Base-by-base conservation (phyloP, 108 stramenopile species). In the Conticribra weissflogii region DNA sequence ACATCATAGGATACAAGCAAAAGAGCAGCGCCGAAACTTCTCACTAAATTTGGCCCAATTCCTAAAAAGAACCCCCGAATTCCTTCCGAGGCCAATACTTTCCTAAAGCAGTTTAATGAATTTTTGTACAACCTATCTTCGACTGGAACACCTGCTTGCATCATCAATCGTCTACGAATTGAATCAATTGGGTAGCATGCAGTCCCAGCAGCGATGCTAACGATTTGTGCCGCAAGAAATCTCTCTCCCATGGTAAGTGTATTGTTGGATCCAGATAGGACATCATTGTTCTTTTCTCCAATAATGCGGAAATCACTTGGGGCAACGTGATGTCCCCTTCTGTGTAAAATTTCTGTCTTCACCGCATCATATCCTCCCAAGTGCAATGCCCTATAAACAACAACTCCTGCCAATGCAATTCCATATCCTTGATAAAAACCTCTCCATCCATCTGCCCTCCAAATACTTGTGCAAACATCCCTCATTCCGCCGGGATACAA, bases 131-230 rank as follows among this genome's bases (percentile, higher is more conserved):
- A n/a, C 67, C 86, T 68, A 61, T 78, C 69, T 17, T 78, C 58
- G 15, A 30, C 53, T 25, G 83, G 68, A 27, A 74, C 54, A 1
- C 90, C 93, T 14, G 89, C 89, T 81, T 96, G 91, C 99, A 99
- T 99, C 97, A 97, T 97, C 57, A 99, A 76, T 53, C 98, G 86
- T 15, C 99, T 85, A 36, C 98, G 88, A 22, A 99, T 89, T 31
- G 96, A 96, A 84, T 99, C 99, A 67, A 99, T 96, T 5, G 99
- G 99, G 84, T 99, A 99, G 22, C 97, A 96, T 41, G 93, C 78
- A 29, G 92, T 94, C 4, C 96, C 97, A 30, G 97, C 96, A 23
- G 83, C 59, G 61, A 96, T 82, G 66, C 91, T 88, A 16, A 97
- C 92, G 55, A 82, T 69, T 84, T 98, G 97, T 24, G 98, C 98